These are phyloP conservation scores for Escovopsis sp. DNA, from an alignment of 2,329 filamentous ascomycete genomes.

Conservation along the genomic window DNA sequence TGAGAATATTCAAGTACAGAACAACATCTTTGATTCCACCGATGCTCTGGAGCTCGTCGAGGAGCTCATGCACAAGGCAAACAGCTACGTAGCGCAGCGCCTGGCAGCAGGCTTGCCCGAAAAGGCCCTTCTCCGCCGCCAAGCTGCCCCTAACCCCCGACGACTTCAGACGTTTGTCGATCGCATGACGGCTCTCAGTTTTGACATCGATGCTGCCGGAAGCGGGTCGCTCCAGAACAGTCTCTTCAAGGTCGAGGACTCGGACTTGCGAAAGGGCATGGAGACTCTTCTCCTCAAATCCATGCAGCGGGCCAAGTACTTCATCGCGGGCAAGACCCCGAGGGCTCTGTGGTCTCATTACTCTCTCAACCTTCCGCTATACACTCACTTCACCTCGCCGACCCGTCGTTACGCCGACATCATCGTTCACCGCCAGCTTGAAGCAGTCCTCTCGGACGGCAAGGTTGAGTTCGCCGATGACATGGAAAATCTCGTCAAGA, in stretches of 20 bases:
- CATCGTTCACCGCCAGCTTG: slow-evolving; percentile 87
- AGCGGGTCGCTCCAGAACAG: slow-evolving; percentile 89
- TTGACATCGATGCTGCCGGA: slow-evolving; percentile 76
- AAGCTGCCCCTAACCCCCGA: slow-evolving; percentile 71
- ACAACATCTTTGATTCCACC: slow-evolving; percentile 90
- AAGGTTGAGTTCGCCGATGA: slow-evolving; percentile 80
- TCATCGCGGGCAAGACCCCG: slow-evolving; percentile 63
- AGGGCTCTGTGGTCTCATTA: slow-evolving; percentile 78
- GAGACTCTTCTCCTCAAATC: slow-evolving; percentile 90
- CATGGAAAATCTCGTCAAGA: slow-evolving; percentile 76
- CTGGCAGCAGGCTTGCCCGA: slow-evolving; percentile 68
- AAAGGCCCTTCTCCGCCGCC: slow-evolving; percentile 82
- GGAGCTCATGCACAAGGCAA: slow-evolving; percentile 87
- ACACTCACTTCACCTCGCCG: slow-evolving; percentile 95
- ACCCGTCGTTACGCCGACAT: slow-evolving; percentile 91
- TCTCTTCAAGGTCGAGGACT: slow-evolving; percentile 81
- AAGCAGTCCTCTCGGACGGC: slow-evolving; percentile 69
- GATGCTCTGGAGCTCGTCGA: slow-evolving; percentile 85
- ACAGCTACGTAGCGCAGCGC: slow-evolving; percentile 76
- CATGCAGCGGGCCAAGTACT: slow-evolving; percentile 95
- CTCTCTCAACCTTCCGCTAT: slow-evolving; percentile 79
- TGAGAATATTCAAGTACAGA: slow-evolving; percentile 91
- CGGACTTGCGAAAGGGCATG: slow-evolving; percentile 89
- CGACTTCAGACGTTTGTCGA: slow-evolving; percentile 84
- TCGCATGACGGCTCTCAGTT: slow-evolving; percentile 82